A percentile compares a stretch with the other conserved stretches of the same genome.
These are phyloP conservation scores for Coemansia sp. DNA, from an alignment of 192 early-diverging fungal genomes.

Conservation along the genomic window DNA sequence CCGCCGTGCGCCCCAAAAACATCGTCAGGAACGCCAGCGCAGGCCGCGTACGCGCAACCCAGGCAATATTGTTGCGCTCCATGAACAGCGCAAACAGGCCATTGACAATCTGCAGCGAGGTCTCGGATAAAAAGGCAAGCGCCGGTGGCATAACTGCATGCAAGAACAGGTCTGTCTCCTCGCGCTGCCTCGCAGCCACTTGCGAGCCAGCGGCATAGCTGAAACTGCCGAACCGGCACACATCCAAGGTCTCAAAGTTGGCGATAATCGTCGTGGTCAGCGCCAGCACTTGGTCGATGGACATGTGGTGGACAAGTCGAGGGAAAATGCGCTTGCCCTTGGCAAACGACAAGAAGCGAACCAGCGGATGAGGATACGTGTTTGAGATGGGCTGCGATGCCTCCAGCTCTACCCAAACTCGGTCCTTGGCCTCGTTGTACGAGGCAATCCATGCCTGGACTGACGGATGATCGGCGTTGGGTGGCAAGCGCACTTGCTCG, in stretches of 20 bases:
- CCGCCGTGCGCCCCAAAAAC: conserved; percentile 87
- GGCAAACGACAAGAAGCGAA: conserved; percentile 76
- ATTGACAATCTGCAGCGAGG: conserved; percentile 82
- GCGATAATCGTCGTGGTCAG: conserved; percentile 77
- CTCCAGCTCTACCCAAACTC: conserved; percentile 44
- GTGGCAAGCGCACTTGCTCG: conserved; percentile 59
- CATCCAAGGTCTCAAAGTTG: conserved; percentile 73
- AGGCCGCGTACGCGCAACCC: conserved; percentile 81
- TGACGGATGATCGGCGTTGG: conserved; percentile 27
- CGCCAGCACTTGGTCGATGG: conserved; percentile 76
- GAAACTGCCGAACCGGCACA: conserved; percentile 59
- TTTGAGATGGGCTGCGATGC: conserved; percentile 49
- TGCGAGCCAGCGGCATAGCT: conserved; percentile 28
- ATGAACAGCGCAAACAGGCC: conserved; percentile 81
- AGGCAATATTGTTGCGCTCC: conserved; percentile 87
- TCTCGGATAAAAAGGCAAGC: conserved; percentile 78
- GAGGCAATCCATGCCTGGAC: conserved; percentile 30
- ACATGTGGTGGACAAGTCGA: conserved; percentile 77
- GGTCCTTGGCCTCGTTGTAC: conserved; percentile 38
- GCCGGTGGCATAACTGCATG: conserved; percentile 86
- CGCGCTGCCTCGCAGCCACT: conserved; percentile 40
- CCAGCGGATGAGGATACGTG: conserved; percentile 84
- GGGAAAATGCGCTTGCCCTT: conserved; percentile 94
- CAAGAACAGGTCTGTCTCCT: conserved; percentile 88
- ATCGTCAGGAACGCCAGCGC: conserved; percentile 91